Evolutionary conservation across 2,329 filamentous ascomycete genomes (phyloP).

Genomic region (Periconia sp.): DNA sequence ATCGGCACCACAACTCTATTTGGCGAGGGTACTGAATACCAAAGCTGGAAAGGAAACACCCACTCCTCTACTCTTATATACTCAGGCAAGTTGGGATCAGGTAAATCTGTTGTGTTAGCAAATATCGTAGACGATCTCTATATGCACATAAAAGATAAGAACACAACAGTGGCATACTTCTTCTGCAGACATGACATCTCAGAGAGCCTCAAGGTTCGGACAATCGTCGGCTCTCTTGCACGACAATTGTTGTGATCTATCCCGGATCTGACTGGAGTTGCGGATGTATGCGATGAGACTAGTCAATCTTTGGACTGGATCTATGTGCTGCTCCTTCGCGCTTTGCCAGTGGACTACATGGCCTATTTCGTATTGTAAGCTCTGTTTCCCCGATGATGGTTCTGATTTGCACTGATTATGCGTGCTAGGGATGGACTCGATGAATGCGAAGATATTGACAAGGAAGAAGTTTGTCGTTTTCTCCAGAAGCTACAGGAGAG

Average conservation of each 20-base stretch:
- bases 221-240: conserved; percentile 27
- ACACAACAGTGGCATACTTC: no score
- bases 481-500: no score
- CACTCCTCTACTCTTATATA: conserved; percentile 40
- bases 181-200: conserved; percentile 31
- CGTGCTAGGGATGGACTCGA: no score
- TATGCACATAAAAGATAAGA: conserved; percentile 6
- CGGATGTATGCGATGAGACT: conserved; percentile 9
- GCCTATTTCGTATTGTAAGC: no score
- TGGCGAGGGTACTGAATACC: conserved; percentile 23
- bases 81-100: conserved; percentile 51
- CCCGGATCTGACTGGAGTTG: conserved; percentile 20
- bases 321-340: no score
- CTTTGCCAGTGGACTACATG: no score
- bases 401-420: no score
- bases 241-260: conserved; percentile 46
- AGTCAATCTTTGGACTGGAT: not conserved
- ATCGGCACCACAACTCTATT: conserved; percentile 43
- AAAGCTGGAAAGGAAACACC: conserved; percentile 30
- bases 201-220: conserved; percentile 29
- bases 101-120: conserved; percentile 54
- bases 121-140: conserved; percentile 48
- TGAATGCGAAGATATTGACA: no score
- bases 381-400: no score
- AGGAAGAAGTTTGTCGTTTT: no score